These are phyloP conservation scores for Pisolithus tinctorius DNA, from an alignment of 768 basidiomycete genomes.

Conservation along the genomic window DNA sequence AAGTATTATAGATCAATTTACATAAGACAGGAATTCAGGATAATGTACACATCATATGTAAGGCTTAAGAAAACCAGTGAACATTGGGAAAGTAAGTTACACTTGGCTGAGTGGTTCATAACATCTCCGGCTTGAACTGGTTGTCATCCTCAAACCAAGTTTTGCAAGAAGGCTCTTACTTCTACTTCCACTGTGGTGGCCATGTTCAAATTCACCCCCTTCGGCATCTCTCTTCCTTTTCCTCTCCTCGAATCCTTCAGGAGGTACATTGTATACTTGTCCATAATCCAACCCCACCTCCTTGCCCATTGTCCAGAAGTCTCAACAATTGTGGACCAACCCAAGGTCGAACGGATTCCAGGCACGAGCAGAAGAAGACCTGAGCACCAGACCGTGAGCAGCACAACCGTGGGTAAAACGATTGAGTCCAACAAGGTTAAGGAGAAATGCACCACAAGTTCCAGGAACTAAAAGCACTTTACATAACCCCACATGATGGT, in stretches of 20 bases:
- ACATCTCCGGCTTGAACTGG: conserved; percentile 27
- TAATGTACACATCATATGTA: background rate
- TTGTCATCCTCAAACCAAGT: conserved; percentile 30
- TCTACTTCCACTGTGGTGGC: conserved; percentile 42
- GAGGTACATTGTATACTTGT: conserved; percentile 79
- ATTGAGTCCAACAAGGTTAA: conserved; percentile 90
- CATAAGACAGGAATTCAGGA: background rate
- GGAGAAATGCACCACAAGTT: conserved; percentile 52
- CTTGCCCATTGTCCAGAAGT: conserved; percentile 88
- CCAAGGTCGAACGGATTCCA: conserved; percentile 93
- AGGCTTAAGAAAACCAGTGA: background rate
- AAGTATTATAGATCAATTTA: too few species aligned
- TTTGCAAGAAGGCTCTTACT: conserved; percentile 32
- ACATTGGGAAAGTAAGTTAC: conserved; percentile 5
- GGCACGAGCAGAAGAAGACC: conserved; percentile 46
- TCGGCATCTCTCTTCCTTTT: conserved; percentile 54
- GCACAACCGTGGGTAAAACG: conserved; percentile 90
- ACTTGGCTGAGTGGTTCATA: conserved; percentile 29
- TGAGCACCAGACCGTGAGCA: conserved; percentile 75
- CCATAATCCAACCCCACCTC: conserved; percentile 91
- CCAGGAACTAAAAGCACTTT: conserved; percentile 26
- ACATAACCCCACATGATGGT: conserved; percentile 34
- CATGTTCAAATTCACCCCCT: conserved; percentile 28
- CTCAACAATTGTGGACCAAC: conserved; percentile 69
- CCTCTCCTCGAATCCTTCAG: conserved; percentile 77